Percentiles rank a stretch among this genome's conserved stretches.
These are phyloP conservation scores for Blastobotrys ciferrii DNA, from an alignment of 1,139 yeast genomes.

Conservation along the genomic window DNA sequence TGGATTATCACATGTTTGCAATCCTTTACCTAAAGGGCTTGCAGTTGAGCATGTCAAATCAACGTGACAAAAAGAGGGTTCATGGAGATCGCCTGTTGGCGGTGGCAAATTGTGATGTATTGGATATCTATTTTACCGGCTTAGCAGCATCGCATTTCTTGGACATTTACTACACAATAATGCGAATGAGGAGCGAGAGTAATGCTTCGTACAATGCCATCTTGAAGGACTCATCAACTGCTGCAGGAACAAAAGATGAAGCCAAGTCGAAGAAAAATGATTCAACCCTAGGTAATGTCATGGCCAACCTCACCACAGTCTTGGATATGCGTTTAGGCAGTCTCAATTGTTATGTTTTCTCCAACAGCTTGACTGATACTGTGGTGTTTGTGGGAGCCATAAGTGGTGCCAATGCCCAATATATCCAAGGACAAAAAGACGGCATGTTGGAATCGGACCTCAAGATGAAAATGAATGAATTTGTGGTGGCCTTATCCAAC, in stretches of 20 bases:
- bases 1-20: constrained; percentile 83
- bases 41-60: constrained; percentile 64
- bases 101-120: constrained; percentile 51
- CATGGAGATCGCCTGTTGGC: constrained; percentile 59
- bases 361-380: constrained; percentile 70
- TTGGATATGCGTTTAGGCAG: constrained; percentile 58
- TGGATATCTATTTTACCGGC: constrained; percentile 70
- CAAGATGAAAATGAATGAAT: constrained; percentile 51
- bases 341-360: constrained; percentile 64
- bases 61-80: constrained; percentile 45
- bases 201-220: constrained; percentile 72
- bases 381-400: constrained; percentile 67
- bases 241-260: constrained; percentile 13
- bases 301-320: constrained; percentile 48
- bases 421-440: constrained; percentile 35
- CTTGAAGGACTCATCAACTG: constrained; percentile 50
- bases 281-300: constrained; percentile 18
- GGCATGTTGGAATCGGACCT: constrained; percentile 26
- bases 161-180: constrained; percentile 71
- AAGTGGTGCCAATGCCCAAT: constrained; percentile 58
- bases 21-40: constrained; percentile 53
- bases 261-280: constrained; percentile 12
- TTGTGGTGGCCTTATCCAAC: constrained; percentile 63
- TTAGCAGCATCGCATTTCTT: constrained; percentile 78
- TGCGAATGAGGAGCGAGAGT: constrained; percentile 72